Evolutionary conservation across 306 rosid species (phyloP).

Genomic region (Quercus wislizeni): DNA sequence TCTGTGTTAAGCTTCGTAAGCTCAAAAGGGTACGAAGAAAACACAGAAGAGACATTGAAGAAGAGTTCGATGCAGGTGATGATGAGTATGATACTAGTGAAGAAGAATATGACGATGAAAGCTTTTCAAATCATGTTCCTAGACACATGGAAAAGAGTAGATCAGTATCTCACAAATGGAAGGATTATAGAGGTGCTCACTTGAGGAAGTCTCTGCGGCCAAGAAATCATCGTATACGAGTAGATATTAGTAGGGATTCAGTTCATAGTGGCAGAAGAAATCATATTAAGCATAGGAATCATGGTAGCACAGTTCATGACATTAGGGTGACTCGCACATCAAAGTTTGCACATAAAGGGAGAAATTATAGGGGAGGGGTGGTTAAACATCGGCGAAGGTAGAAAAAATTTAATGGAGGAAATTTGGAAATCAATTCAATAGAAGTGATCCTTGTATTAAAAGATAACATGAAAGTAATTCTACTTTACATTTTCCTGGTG

Average conservation of each 20-base stretch:
- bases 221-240: constrained; percentile 38
- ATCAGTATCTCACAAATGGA: constrained; percentile 34
- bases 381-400: constrained; percentile 15
- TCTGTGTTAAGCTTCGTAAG: constrained; percentile 36
- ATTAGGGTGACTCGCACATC: constrained; percentile 41
- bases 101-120: constrained; percentile 9
- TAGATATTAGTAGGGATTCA: constrained; percentile 36
- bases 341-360: constrained; percentile 38
- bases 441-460: not conserved
- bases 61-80: constrained; percentile 14
- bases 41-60: constrained; percentile 24
- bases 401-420: not conserved
- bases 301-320: constrained; percentile 22
- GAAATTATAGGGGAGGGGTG: constrained; percentile 17
- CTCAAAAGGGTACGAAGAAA: constrained; percentile 34
- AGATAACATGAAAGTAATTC: not conserved
- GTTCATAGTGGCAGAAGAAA: constrained; percentile 29
- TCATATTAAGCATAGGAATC: constrained; percentile 19
- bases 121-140: constrained; percentile 21
- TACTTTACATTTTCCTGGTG: not conserved
- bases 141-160: constrained; percentile 7
- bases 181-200: constrained; percentile 38
- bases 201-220: constrained; percentile 47
- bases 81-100: not conserved
- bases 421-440: too few species aligned